These are phyloP conservation scores for Telfairia occidentalis DNA, from an alignment of 331 rosid genomes.

Conservation along the genomic window DNA sequence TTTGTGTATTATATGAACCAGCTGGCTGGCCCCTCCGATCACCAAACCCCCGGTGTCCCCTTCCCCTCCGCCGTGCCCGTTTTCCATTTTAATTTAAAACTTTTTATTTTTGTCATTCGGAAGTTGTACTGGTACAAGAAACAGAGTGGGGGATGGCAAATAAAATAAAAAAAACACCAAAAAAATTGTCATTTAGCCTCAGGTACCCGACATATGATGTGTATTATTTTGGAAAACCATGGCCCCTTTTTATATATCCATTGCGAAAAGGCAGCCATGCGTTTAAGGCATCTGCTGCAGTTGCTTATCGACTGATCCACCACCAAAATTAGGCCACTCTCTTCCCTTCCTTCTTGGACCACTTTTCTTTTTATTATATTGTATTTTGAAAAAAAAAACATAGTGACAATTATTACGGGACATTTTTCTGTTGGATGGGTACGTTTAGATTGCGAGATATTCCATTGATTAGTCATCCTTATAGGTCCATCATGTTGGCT, in stretches of 20 bases:
- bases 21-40: constrained; percentile 11
- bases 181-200: constrained; percentile 9
- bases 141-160: not conserved
- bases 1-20: constrained; percentile 9
- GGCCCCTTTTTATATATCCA: not conserved
- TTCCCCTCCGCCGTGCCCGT: not conserved
- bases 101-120: not conserved
- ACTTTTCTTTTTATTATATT: not conserved
- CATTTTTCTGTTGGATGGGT: constrained; percentile 2
- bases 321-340: not conserved
- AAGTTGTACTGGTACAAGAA: not conserved
- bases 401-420: not conserved
- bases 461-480: not conserved
- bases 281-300: not conserved
- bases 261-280: not conserved
- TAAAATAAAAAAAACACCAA: not conserved
- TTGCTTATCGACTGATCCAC: not conserved
- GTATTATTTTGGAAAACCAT: not conserved
- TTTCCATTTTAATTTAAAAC: not conserved
- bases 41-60: not conserved
- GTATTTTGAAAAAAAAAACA: not conserved
- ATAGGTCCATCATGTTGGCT: not conserved
- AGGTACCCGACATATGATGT: not conserved
- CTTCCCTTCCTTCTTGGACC: not conserved
- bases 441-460: not conserved